phyloP scores from a whole-genome alignment of 768 basidiomycete species.

The Termitomyces sp. region DNA sequence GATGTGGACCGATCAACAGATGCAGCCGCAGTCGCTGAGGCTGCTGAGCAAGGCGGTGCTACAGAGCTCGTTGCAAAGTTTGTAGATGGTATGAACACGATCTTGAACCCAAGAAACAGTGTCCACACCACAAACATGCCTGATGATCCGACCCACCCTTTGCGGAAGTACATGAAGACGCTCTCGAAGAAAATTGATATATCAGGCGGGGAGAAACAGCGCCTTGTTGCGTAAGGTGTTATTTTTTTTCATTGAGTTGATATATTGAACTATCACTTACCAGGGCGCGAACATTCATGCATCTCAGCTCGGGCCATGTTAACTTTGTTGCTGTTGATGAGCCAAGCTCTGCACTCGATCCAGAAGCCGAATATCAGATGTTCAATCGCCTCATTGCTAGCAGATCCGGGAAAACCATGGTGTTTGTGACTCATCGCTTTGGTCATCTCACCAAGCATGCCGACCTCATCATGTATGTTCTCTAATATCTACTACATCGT shows the following conservation, averaged over 20 bases:
- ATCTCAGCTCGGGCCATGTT: constrained; percentile 21
- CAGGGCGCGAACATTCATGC: constrained; percentile 30
- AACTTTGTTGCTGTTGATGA: constrained; percentile 44
- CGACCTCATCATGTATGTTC: constrained; percentile 31
- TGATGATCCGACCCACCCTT: constrained; percentile 15
- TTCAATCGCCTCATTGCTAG: constrained; percentile 27
- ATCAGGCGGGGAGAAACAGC: constrained; percentile 24
- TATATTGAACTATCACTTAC: neutral
- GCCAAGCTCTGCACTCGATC: constrained; percentile 45
- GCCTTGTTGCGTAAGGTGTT: constrained; percentile 22
- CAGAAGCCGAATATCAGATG: constrained; percentile 37
- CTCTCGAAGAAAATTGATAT: constrained; percentile 17
- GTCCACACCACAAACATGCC: constrained; percentile 9
- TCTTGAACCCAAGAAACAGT: constrained; percentile 12
- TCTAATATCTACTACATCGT: neutral
- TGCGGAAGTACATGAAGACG: constrained; percentile 12
- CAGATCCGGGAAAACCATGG: constrained; percentile 34
- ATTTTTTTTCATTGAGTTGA: neutral
- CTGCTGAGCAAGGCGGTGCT: constrained; percentile 28
- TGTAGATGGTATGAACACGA: constrained; percentile 15
- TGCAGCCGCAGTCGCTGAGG: constrained; percentile 19
- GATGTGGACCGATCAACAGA: constrained; percentile 13
- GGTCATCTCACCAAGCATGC: constrained; percentile 34
- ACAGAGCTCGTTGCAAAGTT: constrained; percentile 16
- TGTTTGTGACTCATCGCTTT: constrained; percentile 37